Conservation (phyloP, 192 early-diverging fungal genomes). For the Thamnidium elegans region DNA sequence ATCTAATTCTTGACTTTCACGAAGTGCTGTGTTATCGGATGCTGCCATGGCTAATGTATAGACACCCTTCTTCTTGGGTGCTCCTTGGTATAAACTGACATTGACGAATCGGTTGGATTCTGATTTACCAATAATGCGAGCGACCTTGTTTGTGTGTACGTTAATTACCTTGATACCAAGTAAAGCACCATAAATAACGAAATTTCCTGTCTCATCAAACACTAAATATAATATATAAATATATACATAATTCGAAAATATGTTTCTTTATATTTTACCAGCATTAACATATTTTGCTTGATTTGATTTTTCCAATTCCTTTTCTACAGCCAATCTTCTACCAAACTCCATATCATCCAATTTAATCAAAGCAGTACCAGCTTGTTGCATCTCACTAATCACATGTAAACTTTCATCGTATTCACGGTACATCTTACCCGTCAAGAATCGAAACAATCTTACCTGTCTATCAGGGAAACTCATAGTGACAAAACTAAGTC, state of each 20-base stretch:
- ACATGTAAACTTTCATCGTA: constrained; percentile 88
- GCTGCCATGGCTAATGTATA: constrained; percentile 82
- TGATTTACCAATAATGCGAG: constrained; percentile 80
- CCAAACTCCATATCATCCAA: constrained; percentile 99
- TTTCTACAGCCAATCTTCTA: constrained; percentile 82
- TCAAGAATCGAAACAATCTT: constrained; percentile 77
- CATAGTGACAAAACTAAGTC: constrained; percentile 82
- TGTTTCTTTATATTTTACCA: constrained; percentile 37
- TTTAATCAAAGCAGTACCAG: constrained; percentile 68
- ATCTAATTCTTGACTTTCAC: constrained; percentile 64
- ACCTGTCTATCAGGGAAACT: constrained; percentile 80
- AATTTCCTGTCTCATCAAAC: constrained; percentile 89
- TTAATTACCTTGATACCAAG: constrained; percentile 95
- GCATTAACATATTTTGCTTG: constrained; percentile 68
- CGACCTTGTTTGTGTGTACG: constrained; percentile 81
- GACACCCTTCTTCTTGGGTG: constrained; percentile 74
- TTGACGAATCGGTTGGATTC: constrained; percentile 92
- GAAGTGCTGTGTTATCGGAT: constrained; percentile 76
- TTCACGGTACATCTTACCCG: constrained; percentile 84
- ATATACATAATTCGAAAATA: neutral
- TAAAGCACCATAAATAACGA: constrained; percentile 89
- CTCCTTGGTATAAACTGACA: constrained; percentile 86
- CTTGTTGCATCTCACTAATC: constrained; percentile 87
- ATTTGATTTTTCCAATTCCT: constrained; percentile 76
- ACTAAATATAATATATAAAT: constrained; percentile 37